phyloP scores from a whole-genome alignment of 2,329 filamentous ascomycete genomes.

The Pestalotiopsis fici region DNA sequence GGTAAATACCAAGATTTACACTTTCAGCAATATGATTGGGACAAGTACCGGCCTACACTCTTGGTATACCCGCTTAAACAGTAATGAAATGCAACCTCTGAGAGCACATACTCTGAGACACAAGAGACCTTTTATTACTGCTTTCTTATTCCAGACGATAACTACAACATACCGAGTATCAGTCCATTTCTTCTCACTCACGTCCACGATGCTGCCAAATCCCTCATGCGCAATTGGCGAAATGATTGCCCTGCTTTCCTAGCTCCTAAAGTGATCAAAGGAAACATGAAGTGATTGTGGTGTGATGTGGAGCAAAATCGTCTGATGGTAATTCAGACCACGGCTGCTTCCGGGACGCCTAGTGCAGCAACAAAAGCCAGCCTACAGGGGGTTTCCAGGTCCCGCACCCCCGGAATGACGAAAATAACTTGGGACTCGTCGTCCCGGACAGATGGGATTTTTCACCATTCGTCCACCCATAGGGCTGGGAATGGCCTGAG shows the following conservation, averaged over 20 bases:
- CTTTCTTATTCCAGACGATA: background rate
- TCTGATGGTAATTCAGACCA: background rate
- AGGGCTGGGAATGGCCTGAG: background rate
- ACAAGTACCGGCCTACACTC: too few relatives aligned
- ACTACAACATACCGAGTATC: background rate
- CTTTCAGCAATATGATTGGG: too few relatives aligned
- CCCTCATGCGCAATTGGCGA: background rate
- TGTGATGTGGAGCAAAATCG: conserved; percentile 1
- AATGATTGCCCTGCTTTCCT: background rate
- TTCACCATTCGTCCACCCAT: background rate
- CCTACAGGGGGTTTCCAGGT: background rate
- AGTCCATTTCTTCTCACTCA: background rate
- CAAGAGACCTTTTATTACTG: background rate
- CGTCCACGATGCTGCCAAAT: conserved; percentile 1
- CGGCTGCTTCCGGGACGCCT: conserved; percentile 2
- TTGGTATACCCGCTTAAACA: too few relatives aligned
- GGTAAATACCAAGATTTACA: too few relatives aligned
- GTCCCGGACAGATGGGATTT: background rate
- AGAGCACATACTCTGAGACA: background rate
- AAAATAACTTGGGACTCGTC: background rate
- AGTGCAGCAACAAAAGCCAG: background rate
- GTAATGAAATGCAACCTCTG: background rate
- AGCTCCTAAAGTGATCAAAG: background rate
- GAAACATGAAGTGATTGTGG: conserved; percentile 2
- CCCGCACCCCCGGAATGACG: background rate